Evolutionary conservation across 139 green algal species (phyloP).

Genomic region (Gonium pectorale): DNA sequence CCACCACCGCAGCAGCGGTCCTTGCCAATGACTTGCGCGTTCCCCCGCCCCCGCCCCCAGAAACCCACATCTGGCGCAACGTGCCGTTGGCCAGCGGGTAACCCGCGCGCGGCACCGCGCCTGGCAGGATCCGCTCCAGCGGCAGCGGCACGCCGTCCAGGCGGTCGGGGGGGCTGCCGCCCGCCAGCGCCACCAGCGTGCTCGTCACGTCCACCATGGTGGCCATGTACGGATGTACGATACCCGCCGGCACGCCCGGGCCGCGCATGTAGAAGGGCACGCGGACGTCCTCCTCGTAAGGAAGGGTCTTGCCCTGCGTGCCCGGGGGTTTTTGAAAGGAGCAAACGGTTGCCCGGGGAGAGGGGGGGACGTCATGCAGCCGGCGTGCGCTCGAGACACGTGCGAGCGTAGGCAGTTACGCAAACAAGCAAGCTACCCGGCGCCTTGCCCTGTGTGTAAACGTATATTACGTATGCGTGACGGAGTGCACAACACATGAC

Average conservation of each 20-base stretch:
- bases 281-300: slow-evolving; percentile 57
- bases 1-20: too few relatives aligned
- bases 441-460: too few relatives aligned
- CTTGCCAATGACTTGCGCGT: too few relatives aligned
- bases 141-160: slow-evolving; percentile 37
- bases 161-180: slow-evolving; percentile 3
- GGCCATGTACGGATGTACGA: slow-evolving; percentile 41
- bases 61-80: slow-evolving; percentile 32
- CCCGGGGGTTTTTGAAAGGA: not conserved
- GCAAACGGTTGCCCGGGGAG: not conserved
- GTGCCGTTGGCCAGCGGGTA: not conserved
- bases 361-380: too few relatives aligned
- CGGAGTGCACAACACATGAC: too few relatives aligned
- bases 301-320: slow-evolving; percentile 39
- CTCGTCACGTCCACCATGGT: slow-evolving; percentile 36
- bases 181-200: not conserved
- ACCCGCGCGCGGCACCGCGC: not conserved
- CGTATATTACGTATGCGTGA: too few relatives aligned
- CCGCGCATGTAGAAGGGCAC: slow-evolving; percentile 61
- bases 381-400: too few relatives aligned
- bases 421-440: too few relatives aligned
- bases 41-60: not conserved
- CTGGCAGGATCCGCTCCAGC: slow-evolving; percentile 12
- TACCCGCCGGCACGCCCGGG: slow-evolving; percentile 30
- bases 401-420: too few relatives aligned